A percentile compares a stretch with the other conserved stretches of the same genome.
Evolutionary conservation across 1,284 basidiomycete species (phyloP).

Genomic region (Sporisorium sorghi): DNA sequence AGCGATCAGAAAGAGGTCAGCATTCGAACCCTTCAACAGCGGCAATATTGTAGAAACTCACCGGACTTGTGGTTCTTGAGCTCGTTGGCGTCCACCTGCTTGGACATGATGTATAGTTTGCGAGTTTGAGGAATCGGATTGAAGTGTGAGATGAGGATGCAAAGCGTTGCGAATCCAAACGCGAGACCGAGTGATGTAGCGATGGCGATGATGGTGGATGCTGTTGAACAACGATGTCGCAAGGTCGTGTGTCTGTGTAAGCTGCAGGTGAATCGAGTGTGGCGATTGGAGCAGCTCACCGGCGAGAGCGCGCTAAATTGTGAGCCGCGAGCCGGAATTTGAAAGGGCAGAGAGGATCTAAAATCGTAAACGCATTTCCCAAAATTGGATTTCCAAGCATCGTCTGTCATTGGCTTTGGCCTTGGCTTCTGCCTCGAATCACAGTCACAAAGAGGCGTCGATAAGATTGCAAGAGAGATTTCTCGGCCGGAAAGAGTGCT

Average conservation of each 20-base stretch:
- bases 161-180: constrained; percentile 7
- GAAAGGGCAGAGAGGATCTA: constrained; percentile 20
- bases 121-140: background rate
- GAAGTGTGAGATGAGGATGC: constrained; percentile 11
- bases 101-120: constrained; percentile 38
- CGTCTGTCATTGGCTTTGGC: constrained; percentile 17
- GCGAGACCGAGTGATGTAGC: constrained; percentile 9
- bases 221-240: background rate
- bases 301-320: constrained; percentile 17
- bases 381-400: constrained; percentile 48
- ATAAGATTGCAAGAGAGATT: background rate
- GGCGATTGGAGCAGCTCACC: constrained; percentile 19
- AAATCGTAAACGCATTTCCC: constrained; percentile 2
- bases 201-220: constrained; percentile 12
- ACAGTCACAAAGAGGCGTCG: background rate
- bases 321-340: constrained; percentile 30
- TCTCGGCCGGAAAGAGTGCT: background rate
- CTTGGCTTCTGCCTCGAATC: no score
- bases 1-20: constrained; percentile 7
- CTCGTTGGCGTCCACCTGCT: constrained; percentile 54
- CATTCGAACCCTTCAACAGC: background rate
- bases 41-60: constrained; percentile 17
- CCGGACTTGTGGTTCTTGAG: constrained; percentile 63
- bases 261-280: background rate
- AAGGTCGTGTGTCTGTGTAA: background rate